These are phyloP conservation scores for Xerocomellus chrysenteron DNA, from an alignment of 768 basidiomycete species.

Conservation along the genomic window DNA sequence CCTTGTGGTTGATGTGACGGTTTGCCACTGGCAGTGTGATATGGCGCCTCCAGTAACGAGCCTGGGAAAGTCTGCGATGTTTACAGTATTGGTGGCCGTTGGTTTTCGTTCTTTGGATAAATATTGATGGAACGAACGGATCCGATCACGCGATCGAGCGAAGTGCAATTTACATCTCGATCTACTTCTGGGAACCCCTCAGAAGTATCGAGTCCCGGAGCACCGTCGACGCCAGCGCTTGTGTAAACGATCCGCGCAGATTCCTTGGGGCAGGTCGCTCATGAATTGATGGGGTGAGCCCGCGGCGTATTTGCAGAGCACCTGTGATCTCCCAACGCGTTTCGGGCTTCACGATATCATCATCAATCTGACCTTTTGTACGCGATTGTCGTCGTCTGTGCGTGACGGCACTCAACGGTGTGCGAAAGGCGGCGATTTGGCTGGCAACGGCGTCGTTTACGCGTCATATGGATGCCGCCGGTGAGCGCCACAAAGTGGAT, in stretches of 20 bases:
- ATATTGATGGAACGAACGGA: not conserved
- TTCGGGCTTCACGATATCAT: constrained; percentile 45
- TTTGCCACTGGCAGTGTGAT: too few species aligned
- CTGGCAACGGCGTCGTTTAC: constrained; percentile 10
- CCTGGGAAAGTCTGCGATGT: constrained; percentile 5
- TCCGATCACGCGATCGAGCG: constrained; percentile 30
- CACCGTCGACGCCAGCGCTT: constrained; percentile 14
- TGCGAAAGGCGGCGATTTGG: too few species aligned
- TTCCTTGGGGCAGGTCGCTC: not conserved
- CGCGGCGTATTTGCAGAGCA: constrained; percentile 58
- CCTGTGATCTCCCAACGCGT: constrained; percentile 2
- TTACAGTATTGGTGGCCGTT: constrained; percentile 30
- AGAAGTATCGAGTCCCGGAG: constrained; percentile 23
- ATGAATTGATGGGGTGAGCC: constrained; percentile 49
- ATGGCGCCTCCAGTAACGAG: not conserved
- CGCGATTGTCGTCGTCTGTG: not conserved
- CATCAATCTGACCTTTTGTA: constrained; percentile 14
- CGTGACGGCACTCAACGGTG: constrained; percentile 5
- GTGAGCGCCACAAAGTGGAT: constrained; percentile 14
- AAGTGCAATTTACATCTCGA: constrained; percentile 18
- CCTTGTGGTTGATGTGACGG: not conserved
- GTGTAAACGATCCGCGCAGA: constrained; percentile 12
- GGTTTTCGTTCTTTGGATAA: constrained; percentile 5
- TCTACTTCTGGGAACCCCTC: constrained; percentile 36
- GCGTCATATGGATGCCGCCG: not conserved